Evolutionary conservation across 768 basidiomycete species (phyloP).

Genomic region (Psilocybe subaeruginosa): DNA sequence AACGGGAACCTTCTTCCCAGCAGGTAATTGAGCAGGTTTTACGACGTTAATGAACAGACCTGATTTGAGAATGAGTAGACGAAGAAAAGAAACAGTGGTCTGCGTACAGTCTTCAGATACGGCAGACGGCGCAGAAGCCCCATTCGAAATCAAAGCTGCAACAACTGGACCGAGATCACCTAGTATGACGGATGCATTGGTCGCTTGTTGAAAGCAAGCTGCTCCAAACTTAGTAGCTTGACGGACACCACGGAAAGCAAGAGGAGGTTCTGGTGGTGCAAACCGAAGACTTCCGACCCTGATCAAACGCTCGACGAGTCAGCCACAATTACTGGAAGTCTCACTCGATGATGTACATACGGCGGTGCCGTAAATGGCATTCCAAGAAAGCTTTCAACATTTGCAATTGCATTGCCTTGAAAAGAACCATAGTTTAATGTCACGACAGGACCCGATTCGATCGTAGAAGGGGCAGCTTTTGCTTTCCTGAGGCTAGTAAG

Average conservation of each 20-base stretch:
- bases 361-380: constrained; percentile 17
- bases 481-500: constrained; percentile 29
- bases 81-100: not conserved
- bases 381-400: constrained; percentile 10
- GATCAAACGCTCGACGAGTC: not conserved
- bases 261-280: constrained; percentile 7
- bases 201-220: constrained; percentile 15
- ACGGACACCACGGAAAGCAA: constrained; percentile 1
- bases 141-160: not conserved
- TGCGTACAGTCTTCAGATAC: constrained; percentile 13
- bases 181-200: not conserved
- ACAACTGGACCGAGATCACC: not conserved
- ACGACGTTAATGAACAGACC: constrained; percentile 21
- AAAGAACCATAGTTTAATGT: constrained; percentile 12
- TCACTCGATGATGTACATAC: not conserved
- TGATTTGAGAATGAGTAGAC: not conserved
- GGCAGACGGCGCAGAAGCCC: not conserved
- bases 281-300: constrained; percentile 14
- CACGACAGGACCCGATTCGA: not conserved
- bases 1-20: constrained; percentile 16
- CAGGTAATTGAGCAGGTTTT: constrained; percentile 7
- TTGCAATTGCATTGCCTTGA: constrained; percentile 5
- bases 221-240: constrained; percentile 13
- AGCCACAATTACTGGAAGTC: not conserved
- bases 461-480: constrained; percentile 6